Evolutionary conservation across 768 basidiomycete genomes (phyloP).

Genomic region (Mycena epipterygia): DNA sequence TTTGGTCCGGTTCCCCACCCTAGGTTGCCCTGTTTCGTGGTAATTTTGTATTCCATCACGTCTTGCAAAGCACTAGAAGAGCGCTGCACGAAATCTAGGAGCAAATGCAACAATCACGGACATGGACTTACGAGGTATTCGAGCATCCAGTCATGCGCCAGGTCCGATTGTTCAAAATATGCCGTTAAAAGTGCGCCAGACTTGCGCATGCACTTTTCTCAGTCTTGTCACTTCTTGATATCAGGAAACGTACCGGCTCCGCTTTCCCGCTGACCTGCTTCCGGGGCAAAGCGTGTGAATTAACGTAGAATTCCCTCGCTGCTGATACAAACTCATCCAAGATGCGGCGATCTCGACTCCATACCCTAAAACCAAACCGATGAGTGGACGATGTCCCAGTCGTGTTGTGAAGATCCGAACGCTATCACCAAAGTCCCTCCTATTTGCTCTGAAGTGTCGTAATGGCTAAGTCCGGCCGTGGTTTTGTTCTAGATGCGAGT

Average conservation of each 20-base stretch:
- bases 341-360: conserved; percentile 24
- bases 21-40: conserved; percentile 13
- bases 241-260: conserved; percentile 16
- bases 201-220: not conserved
- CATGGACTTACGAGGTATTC: conserved; percentile 23
- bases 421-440: conserved; percentile 13
- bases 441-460: conserved; percentile 8
- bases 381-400: not conserved
- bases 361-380: conserved; percentile 14
- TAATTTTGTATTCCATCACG: conserved; percentile 8
- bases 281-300: conserved; percentile 14
- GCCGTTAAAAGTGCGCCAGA: conserved; percentile 25
- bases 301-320: conserved; percentile 29
- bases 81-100: not conserved
- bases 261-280: conserved; percentile 8
- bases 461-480: conserved; percentile 22
- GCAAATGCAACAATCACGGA: not conserved
- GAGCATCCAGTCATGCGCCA: conserved; percentile 31
- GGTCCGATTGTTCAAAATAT: conserved; percentile 22
- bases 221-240: not conserved
- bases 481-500: conserved; percentile 11
- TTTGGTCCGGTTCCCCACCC: conserved; percentile 7
- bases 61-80: conserved; percentile 10
- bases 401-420: not conserved
- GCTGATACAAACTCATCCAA: conserved; percentile 33